phyloP scores from a whole-genome alignment of 352 stramenopile genomes.

The Blastocystis hominis region DNA sequence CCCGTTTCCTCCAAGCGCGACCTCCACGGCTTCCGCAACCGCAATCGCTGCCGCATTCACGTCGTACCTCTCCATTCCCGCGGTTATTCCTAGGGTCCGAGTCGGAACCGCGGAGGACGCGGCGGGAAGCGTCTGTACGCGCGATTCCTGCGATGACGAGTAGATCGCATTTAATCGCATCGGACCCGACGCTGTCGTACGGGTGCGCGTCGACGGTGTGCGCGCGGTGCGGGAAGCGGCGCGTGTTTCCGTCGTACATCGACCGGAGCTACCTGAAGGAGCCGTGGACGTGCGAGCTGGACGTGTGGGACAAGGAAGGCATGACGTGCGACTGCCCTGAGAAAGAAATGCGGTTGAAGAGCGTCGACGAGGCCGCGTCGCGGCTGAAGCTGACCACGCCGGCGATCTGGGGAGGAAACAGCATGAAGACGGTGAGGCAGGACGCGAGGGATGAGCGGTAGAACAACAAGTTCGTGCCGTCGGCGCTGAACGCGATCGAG shows the following conservation, averaged over 20 bases:
- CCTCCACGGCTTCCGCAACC: not conserved
- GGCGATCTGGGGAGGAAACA: slow-evolving; percentile 42
- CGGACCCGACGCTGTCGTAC: slow-evolving; percentile 15
- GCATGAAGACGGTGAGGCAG: slow-evolving; percentile 3
- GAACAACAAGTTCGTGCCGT: slow-evolving; percentile 43
- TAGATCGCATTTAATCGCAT: slow-evolving; percentile 34
- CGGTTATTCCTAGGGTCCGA: not conserved
- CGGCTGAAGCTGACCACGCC: slow-evolving; percentile 6
- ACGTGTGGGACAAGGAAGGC: slow-evolving; percentile 22
- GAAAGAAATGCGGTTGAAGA: not conserved
- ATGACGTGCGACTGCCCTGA: not conserved
- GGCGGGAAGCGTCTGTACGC: slow-evolving; percentile 14
- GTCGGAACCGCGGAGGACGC: not conserved
- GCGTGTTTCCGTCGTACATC: slow-evolving; percentile 11
- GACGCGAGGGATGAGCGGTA: not conserved
- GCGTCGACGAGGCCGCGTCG: not conserved
- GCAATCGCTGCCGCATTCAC: not conserved
- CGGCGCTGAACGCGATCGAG: slow-evolving; percentile 2
- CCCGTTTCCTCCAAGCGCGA: not conserved
- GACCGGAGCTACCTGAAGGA: slow-evolving; percentile 5
- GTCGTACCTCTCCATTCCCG: not conserved
- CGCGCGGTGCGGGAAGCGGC: slow-evolving; percentile 2
- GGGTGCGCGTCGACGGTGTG: not conserved
- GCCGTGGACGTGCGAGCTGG: slow-evolving; percentile 5
- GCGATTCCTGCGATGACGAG: not conserved